Evolutionary conservation across 2,329 filamentous ascomycete species (phyloP), one percentile per base, ranked within the genome.

Genomic region (Ophiostoma piceae): DNA sequence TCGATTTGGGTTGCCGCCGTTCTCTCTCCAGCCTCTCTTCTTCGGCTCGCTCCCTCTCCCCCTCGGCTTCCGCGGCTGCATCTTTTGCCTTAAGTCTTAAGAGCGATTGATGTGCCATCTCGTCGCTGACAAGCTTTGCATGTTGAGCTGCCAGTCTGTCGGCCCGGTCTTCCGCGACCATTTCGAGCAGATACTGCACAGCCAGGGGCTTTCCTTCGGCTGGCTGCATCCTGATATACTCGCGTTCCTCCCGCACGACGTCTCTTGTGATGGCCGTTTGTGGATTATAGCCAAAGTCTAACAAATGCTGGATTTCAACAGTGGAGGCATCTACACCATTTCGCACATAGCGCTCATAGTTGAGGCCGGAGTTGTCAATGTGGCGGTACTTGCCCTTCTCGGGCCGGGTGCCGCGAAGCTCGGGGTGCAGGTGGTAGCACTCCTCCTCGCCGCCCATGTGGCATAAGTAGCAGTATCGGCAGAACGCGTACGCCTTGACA

Each of bases 381-480:
- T 26, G 22, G 9, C 2, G 12, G 60, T 69, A 71, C 54, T 67
- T 68, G 43, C 57, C 65, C 43, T 68, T 65, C 9, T n/a, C 14
- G 0, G 68, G 57, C 16, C 43, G 70, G 9, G 66, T 69, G 32
- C 68, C 70, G 1, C 71, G 62, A 35, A 71, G 37, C 11, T 71
- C 41, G 19, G 71, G 71, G 32, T 70, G 47, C 35, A 62, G 51
- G 16, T 68, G 47, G 43, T 67, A 70, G 67, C 71, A 71, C 37
- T 70, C 71, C 1, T 26, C n/a, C 9, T 70, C 51, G 29, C 71
- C 71, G 19, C 71, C 71, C 16, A 67, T 7, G 14, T 71, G 71
- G 54, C 71, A 71, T 9, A 71, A 67, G 26, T 51, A 32, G 51
- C 71, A 71, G 39, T 19, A 22, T 5, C 22, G 39, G 64, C 71